Conservation (phyloP, 1,284 basidiomycete genomes). For the Meira nashicola region DNA sequence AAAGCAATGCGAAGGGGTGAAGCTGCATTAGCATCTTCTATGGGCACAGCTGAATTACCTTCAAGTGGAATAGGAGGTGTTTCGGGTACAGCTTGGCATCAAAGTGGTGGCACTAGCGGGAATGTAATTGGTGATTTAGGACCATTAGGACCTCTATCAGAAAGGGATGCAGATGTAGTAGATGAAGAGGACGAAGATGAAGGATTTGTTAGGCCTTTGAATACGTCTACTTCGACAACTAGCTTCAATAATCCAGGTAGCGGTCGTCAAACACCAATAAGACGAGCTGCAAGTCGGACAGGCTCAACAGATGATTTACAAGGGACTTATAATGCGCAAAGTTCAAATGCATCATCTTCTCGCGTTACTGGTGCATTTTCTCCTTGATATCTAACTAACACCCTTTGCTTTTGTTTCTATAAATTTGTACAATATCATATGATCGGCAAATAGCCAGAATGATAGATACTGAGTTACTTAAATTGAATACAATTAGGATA, state of each 20-base stretch:
- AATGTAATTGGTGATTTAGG: neutral
- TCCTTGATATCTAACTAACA: neutral
- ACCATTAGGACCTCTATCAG: neutral
- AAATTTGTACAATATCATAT: neutral
- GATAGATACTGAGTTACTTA: neutral
- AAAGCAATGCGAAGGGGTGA: constrained; percentile 12
- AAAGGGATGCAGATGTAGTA: constrained; percentile 8
- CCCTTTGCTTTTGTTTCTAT: neutral
- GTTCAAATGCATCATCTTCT: neutral
- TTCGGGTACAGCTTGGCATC: neutral
- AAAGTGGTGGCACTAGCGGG: neutral
- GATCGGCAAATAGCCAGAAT: neutral
- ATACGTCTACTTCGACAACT: neutral
- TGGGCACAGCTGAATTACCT: neutral
- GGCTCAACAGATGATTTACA: neutral
- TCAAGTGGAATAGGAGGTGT: neutral
- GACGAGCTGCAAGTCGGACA: constrained; percentile 2
- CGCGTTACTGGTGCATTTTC: constrained; percentile 8
- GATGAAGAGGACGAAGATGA: constrained; percentile 14
- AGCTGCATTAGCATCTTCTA: constrained; percentile 1
- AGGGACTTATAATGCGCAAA: neutral
- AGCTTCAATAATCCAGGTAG: neutral
- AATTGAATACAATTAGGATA: neutral
- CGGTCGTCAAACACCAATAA: neutral
- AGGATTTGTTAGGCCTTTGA: neutral